phyloP scores from a whole-genome alignment of 345 rosid species.

The Jatropha curcas region DNA sequence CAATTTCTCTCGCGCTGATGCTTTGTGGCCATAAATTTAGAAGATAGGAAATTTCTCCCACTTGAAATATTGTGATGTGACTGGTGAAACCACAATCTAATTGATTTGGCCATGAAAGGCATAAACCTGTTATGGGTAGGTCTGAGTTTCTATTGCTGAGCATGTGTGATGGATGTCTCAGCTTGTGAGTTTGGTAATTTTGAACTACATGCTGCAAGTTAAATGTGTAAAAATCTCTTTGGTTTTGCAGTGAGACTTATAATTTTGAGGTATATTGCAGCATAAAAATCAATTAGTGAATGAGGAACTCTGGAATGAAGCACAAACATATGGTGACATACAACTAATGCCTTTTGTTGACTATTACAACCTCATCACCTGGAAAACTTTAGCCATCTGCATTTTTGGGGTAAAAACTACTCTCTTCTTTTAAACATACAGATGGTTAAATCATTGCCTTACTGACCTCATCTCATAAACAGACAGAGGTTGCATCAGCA shows the following conservation, averaged over 20 bases:
- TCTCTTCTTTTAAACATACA: not conserved
- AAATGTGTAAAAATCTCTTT: not conserved
- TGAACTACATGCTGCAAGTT: not conserved
- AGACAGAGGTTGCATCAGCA: slow-evolving; percentile 77
- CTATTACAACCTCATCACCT: slow-evolving; percentile 91
- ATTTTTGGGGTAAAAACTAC: slow-evolving; percentile 77
- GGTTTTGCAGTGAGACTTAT: slow-evolving; percentile 18
- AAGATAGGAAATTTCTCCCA: not conserved
- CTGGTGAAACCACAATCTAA: not conserved
- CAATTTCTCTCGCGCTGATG: not conserved
- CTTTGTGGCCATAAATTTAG: not conserved
- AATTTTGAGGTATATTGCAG: slow-evolving; percentile 48
- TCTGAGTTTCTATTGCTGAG: not conserved
- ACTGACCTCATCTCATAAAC: slow-evolving; percentile 22
- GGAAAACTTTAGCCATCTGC: slow-evolving; percentile 97
- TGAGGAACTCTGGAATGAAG: slow-evolving; percentile 93
- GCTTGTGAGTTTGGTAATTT: not conserved
- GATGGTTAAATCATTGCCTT: not conserved
- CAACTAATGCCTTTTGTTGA: slow-evolving; percentile 98
- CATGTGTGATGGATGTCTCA: not conserved
- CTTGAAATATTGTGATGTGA: not conserved
- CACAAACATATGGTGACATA: slow-evolving; percentile 74
- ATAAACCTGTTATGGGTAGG: not conserved
- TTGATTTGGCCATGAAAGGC: not conserved
- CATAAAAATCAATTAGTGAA: slow-evolving; percentile 91